phyloP scores from a whole-genome alignment of 2,329 filamentous ascomycete species.

The Aspergillus arachidicola region DNA sequence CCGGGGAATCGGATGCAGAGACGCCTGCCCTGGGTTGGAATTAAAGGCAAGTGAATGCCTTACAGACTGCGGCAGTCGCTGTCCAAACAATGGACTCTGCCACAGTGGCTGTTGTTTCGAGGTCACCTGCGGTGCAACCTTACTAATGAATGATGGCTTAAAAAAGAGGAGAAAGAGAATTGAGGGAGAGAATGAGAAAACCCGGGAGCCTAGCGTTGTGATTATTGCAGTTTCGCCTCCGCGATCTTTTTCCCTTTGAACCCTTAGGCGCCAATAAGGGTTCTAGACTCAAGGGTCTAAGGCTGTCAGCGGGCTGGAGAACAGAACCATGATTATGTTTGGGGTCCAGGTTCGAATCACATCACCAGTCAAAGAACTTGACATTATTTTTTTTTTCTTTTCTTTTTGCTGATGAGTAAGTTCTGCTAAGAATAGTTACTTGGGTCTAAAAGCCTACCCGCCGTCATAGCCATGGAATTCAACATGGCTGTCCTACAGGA shows the following conservation, averaged over 20 bases:
- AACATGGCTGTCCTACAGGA: neutral
- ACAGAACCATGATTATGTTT: neutral
- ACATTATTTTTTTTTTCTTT: neutral
- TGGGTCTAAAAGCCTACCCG: neutral
- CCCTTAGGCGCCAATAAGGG: constrained; percentile 1
- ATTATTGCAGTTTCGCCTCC: neutral
- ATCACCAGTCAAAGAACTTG: neutral
- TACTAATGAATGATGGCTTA: neutral
- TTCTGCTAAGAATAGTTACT: neutral
- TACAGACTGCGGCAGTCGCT: neutral
- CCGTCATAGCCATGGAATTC: neutral
- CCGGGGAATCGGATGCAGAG: neutral
- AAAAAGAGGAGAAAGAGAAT: neutral
- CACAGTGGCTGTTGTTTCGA: constrained; percentile 2
- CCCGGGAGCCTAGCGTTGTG: neutral
- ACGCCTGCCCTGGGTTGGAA: neutral
- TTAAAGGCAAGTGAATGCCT: neutral
- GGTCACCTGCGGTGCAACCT: neutral
- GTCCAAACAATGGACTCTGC: constrained; percentile 6
- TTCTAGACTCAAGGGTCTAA: neutral
- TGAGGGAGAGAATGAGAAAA: neutral
- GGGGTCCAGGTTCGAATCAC: neutral
- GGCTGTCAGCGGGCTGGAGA: neutral
- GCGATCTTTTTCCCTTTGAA: neutral
- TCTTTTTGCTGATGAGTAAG: neutral